Percentiles rank a stretch among this genome's conserved stretches.
Evolutionary conservation across 495 filamentous ascomycete genomes (phyloP).

Genomic region (Sordaria brevicollis): DNA sequence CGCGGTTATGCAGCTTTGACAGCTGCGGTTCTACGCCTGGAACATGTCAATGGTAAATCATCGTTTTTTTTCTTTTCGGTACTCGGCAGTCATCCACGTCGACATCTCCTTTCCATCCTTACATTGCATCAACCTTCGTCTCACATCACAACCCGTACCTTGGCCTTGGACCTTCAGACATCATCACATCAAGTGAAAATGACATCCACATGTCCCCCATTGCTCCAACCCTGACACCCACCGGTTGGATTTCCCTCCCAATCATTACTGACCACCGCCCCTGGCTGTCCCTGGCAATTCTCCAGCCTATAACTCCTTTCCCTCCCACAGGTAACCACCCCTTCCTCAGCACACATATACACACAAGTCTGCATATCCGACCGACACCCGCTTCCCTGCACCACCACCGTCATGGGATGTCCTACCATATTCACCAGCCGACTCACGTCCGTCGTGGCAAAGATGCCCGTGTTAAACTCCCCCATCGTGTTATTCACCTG

Average conservation of each 20-base stretch:
- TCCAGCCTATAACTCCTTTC: constrained; percentile 11
- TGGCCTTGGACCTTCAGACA: neutral
- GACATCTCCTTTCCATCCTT: neutral
- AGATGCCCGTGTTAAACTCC: constrained; percentile 22
- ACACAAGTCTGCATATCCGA: constrained; percentile 13
- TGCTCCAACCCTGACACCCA: constrained; percentile 20
- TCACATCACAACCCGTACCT: neutral
- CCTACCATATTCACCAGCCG: constrained; percentile 31
- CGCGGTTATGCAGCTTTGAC: neutral
- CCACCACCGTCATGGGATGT: constrained; percentile 16
- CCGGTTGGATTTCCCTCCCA: constrained; percentile 15
- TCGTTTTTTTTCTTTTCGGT: neutral
- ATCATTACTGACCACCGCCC: constrained; percentile 9
- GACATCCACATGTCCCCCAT: constrained; percentile 15
- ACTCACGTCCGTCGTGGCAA: constrained; percentile 26
- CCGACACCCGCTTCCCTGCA: constrained; percentile 6
- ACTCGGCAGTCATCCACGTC: neutral
- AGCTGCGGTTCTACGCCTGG: neutral
- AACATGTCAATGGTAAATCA: neutral
- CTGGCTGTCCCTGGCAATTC: constrained; percentile 9
- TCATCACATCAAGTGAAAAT: constrained; percentile 1
- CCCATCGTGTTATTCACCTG: constrained; percentile 29
- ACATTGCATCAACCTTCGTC: neutral
- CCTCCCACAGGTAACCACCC: constrained; percentile 10
- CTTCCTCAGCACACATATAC: constrained; percentile 6